Evolutionary conservation across 495 filamentous ascomycete genomes (phyloP).

Genomic region (Aspergillus diversus): DNA sequence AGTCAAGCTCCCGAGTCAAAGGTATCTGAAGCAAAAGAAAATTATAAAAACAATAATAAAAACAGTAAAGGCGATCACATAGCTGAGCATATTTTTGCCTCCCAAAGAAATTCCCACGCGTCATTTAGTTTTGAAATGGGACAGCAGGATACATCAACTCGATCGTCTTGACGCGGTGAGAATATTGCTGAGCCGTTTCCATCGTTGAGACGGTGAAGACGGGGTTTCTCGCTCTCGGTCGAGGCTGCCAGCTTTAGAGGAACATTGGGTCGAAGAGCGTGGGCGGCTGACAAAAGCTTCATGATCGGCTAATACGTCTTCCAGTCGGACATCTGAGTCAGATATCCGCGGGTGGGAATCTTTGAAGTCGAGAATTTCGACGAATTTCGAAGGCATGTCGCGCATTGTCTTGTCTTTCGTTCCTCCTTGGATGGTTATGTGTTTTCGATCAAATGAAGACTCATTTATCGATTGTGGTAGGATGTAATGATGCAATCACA

Average conservation of each 20-base stretch:
- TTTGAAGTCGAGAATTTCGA: slow-evolving; percentile 51
- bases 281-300: slow-evolving; percentile 46
- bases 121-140: neutral
- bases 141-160: neutral
- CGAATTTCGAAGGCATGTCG: slow-evolving; percentile 49
- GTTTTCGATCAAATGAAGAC: neutral
- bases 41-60: neutral
- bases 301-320: slow-evolving; percentile 52
- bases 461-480: neutral
- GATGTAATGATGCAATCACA: neutral
- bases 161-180: slow-evolving; percentile 34
- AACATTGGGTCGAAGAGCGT: slow-evolving; percentile 47
- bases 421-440: neutral
- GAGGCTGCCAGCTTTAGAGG: slow-evolving; percentile 30
- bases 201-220: slow-evolving; percentile 40
- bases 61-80: neutral
- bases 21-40: neutral
- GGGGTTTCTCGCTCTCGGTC: slow-evolving; percentile 35
- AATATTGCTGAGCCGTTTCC: slow-evolving; percentile 46
- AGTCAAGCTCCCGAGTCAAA: slow-evolving; percentile 4
- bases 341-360: slow-evolving; percentile 39
- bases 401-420: slow-evolving; percentile 33
- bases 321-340: slow-evolving; percentile 50
- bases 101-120: neutral
- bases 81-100: neutral